Base-by-base conservation (phyloP, 768 basidiomycete species). In the Pleurotus eryngii region DNA sequence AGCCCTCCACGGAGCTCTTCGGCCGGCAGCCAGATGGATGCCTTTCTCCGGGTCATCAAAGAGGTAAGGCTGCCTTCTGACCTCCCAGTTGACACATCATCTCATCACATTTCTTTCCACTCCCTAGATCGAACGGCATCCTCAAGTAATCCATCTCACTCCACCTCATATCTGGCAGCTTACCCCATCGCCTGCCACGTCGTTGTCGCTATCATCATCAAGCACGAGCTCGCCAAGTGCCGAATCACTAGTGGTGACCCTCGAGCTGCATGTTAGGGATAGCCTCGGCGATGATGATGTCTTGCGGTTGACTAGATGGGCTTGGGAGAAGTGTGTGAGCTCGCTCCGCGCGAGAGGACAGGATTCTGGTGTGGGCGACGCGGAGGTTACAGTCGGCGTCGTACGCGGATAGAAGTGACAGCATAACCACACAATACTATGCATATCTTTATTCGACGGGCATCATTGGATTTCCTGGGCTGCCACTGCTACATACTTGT, bases 101-200 rank as follows among this genome's bases (percentile, higher is more conserved):
- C 30, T 35, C 30, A 35, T 4, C 30, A 35, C 30, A 2, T 11
- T 35, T 35, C 30, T 9, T 35, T 35, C 30, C 30, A 8, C 11
- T 20, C 53, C 38, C 9, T 60, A 92, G 89, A 81, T 95, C 60
- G 91, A 95, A 66, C 79, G 87, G 2, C 92, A 96, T 60, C 90
- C 92, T 0, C 81, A 89, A 59, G 89, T 97, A 22, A 67, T 90
- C 0, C 90, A 92, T 65, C 80, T 96, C 9, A 87, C 89, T 1
- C 85, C 90, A 9, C 92, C 92, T 1, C 91, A 93, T 60, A 85
- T 95, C 55, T 95, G 92, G 92, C 92, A 95, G 65, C 82, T 95
- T 43, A 80, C 83, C 0, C 84, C 86, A 0, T 65, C 72, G 17
- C 64, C 70, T 4, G 64, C 69, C 5, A 60, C 70, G 3, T 54